Evolutionary conservation across 345 rosid species (phyloP).

Genomic region (Bretschneidera sinensis): DNA sequence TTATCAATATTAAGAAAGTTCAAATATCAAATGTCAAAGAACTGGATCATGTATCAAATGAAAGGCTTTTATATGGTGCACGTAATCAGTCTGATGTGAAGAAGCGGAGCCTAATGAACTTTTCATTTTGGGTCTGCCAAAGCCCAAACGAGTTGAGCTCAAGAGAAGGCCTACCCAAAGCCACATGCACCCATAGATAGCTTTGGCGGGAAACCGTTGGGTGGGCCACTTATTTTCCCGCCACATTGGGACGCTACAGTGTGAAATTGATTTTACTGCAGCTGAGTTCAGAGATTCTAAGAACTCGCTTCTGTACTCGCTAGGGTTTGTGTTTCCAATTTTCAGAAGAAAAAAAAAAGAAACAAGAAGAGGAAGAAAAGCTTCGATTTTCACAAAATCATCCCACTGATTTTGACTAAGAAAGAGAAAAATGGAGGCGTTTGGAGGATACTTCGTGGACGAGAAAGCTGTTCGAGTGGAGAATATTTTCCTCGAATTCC

Average conservation of each 20-base stretch:
- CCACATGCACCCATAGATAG: too few species aligned
- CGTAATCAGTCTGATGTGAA: too few species aligned
- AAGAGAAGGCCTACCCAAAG: neutral
- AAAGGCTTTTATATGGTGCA: too few species aligned
- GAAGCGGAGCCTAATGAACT: too few species aligned
- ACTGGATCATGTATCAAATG: too few species aligned
- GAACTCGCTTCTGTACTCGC: slow-evolving; percentile 5
- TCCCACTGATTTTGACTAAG: neutral
- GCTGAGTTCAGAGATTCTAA: too few species aligned
- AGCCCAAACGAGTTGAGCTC: neutral
- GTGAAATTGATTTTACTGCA: neutral
- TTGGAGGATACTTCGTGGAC: slow-evolving; percentile 66
- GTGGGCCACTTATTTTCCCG: slow-evolving; percentile 21
- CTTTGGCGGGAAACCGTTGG: slow-evolving; percentile 23
- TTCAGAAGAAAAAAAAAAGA: neutral
- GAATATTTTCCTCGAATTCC: slow-evolving; percentile 81
- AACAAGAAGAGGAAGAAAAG: neutral
- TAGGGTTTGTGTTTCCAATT: slow-evolving; percentile 22
- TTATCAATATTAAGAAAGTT: too few species aligned
- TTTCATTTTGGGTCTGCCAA: too few species aligned
- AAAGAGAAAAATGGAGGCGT: slow-evolving; percentile 50
- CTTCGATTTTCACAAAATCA: too few species aligned
- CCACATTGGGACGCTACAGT: slow-evolving; percentile 14
- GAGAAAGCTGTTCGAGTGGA: slow-evolving; percentile 84
- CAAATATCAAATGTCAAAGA: too few species aligned